These are phyloP conservation scores for Colletotrichum euphorbiae DNA, from an alignment of 2,329 filamentous ascomycete species.

Conservation along the genomic window DNA sequence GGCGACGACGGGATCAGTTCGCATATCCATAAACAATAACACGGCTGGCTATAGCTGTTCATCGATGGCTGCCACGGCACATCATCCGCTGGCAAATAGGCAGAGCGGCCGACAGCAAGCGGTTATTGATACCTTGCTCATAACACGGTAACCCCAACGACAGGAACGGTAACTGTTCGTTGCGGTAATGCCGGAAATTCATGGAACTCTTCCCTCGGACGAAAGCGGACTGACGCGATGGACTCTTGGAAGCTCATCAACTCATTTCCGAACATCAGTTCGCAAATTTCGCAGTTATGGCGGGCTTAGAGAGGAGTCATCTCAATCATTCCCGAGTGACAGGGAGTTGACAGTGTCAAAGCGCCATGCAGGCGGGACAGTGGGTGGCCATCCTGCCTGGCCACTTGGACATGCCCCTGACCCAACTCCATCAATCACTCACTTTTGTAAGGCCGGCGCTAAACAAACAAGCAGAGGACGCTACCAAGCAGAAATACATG, in stretches of 20 bases:
- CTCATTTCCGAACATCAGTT: not conserved
- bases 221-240: not conserved
- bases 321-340: not conserved
- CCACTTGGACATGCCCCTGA: no score
- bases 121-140: slow-evolving; percentile 14
- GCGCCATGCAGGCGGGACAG: no score
- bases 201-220: not conserved
- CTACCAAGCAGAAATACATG: no score
- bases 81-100: slow-evolving; percentile 6
- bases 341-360: not conserved
- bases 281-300: not conserved
- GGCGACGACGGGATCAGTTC: not conserved
- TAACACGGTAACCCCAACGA: slow-evolving; percentile 1
- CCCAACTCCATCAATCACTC: not conserved
- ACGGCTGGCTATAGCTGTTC: slow-evolving; percentile 21
- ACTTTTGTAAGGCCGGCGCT: not conserved
- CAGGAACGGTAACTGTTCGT: not conserved
- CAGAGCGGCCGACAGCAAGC: slow-evolving; percentile 14
- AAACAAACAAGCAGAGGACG: no score
- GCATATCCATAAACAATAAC: slow-evolving; percentile 9
- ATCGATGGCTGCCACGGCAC: not conserved
- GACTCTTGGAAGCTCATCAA: not conserved
- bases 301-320: not conserved
- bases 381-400: no score
- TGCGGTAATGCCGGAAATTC: not conserved